Base-by-base conservation (phyloP, 306 rosid genomes). In the Mimosa bimucronata region DNA sequence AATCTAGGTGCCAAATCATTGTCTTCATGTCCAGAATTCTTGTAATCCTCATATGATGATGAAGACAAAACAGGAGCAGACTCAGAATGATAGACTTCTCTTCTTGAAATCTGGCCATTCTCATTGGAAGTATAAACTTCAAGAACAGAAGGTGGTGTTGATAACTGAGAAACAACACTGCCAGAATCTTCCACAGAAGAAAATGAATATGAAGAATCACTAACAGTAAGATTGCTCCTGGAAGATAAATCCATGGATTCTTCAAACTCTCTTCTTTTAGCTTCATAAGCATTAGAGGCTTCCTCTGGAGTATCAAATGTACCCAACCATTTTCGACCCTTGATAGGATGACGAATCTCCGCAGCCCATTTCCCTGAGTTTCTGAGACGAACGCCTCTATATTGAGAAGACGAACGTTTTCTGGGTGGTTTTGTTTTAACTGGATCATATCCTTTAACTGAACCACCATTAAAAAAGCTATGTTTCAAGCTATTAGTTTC, bases 281-380 rank as follows among this genome's bases (percentile, higher is more conserved):
- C 19, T 29, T 95, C 97, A 1, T 93, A 95, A 30, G 90, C 98
- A 4, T 48, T 40, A 0, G 91, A 87, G 30, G 99, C 98, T 3
- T 90, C 97, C 58, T 93, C 99, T 0, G 94, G 88, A 2, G 98
- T 95, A 31, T 69, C 74, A 80, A 64, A 95, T 18, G 99, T 93
- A 1, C 99, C 99, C 12, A 95, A 73, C 99, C 99, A 95, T 18
- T 91, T 6, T 0, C 98, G 87, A 26, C 83, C 65, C 14, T 78
- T 77, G 25, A 90, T 86, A 0, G 99, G 99, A 67, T 93, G 92
- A 1, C 99, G 97, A 77, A 95, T 95, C 78, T 95, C 99, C 1
- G 99, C 98, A 0, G 97, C 98, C 98, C 98, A 95, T 79, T 89
- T 93, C 0, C 99, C 99, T 90, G 97, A 95, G 57, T 91, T 85